Base-by-base conservation (phyloP, 164 flowering plant species). In the Dillenia turbinata region DNA sequence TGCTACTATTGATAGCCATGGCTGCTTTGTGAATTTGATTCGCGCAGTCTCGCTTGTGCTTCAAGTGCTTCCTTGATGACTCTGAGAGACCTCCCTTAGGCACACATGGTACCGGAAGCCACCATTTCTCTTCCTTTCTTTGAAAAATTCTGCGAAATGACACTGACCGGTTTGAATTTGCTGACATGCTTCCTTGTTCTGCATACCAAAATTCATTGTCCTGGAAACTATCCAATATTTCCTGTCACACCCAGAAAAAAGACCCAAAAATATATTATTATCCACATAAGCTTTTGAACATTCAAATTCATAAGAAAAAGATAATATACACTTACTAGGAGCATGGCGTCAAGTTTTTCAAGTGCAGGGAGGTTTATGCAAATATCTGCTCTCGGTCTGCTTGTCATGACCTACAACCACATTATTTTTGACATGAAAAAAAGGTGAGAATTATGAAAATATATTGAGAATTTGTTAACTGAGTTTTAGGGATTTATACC, bases 11-110 rank as follows among this genome's bases (percentile, higher is more conserved):
- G 69, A 89, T 89, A 46, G 96, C 85, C 96, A 83, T 83, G 62
- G 97, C 95, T 8, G 99, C 99, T 76, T 94, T 94, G 71, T 84
- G 90, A 63, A 94, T 94, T 70, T 94, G 99, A 73, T 79, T 85
- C 16, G 96, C 78, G 22, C 86, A 78, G 66, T 89, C 88, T 3
- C 97, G 85, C 59, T 86, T 87, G 70, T 91, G 80, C 59, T 69
- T 62, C 78, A 94, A 63, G 60, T 89, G 85, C 59, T 86, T 92
- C 77, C 75, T 85, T 43, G 84, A 66, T 57, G 81, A 79, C 71
- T 89, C 96, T 2, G 96, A 86, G 61, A 94, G 77, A 59, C 99
- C 97, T 9, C 73, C 74, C 5, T 78, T 62, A 14, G 90, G 86
- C 55, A 94, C 85, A 54, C 90, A 85, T 8, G 97, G 96, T 56